Percentiles rank a stretch among this genome's conserved stretches.
phyloP scores from a whole-genome alignment of 2,329 filamentous ascomycete genomes.

The Colletotrichum eleusines region DNA sequence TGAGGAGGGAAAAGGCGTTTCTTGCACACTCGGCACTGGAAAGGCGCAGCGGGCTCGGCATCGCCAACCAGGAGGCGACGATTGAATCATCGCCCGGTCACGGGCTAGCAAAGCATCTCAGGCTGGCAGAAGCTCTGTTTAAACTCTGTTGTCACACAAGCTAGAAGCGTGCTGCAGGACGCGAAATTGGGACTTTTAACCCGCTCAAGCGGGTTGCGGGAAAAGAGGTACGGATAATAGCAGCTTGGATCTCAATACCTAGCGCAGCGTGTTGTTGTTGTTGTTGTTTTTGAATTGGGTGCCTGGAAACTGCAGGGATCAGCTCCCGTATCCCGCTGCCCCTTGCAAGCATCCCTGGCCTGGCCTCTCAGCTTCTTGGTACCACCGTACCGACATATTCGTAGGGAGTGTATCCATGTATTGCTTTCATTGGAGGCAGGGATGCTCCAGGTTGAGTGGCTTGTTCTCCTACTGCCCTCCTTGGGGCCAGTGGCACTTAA shows the following conservation, averaged over 20 bases:
- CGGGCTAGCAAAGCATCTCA: background rate
- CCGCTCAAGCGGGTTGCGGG: background rate
- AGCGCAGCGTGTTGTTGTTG: no score
- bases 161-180: background rate
- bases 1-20: background rate
- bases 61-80: background rate
- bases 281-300: background rate
- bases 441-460: slow-evolving; percentile 15
- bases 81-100: background rate
- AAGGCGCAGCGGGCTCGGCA: background rate
- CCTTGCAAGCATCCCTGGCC: background rate
- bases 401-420: no score
- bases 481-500: slow-evolving; percentile 17
- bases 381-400: no score
- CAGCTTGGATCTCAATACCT: background rate
- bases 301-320: background rate
- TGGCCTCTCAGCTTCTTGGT: background rate
- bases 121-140: background rate
- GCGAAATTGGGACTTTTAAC: background rate
- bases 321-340: background rate
- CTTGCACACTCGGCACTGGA: background rate
- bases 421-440: background rate
- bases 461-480: background rate
- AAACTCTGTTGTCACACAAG: background rate
- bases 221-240: background rate